Evolutionary conservation across 2,329 filamentous ascomycete species (phyloP).

Genomic region (Diplodia corticola): DNA sequence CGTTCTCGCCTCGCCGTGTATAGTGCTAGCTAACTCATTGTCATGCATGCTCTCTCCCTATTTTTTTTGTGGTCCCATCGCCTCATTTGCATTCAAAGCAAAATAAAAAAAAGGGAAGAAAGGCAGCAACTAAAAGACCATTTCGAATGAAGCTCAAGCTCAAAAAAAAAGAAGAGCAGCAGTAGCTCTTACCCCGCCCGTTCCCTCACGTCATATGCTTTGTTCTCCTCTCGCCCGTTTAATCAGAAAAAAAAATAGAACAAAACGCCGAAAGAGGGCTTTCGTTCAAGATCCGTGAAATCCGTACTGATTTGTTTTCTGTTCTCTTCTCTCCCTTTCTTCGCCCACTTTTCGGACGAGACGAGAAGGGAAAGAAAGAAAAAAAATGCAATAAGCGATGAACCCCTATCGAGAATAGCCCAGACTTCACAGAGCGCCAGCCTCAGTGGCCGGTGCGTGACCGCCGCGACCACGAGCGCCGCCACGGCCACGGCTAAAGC

Average conservation of each 20-base stretch:
- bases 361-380: background rate
- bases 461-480: constrained; percentile 6
- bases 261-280: background rate
- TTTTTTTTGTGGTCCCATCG: background rate
- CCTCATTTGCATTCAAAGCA: background rate
- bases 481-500: constrained; percentile 49
- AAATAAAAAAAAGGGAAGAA: background rate
- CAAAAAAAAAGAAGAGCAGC: background rate
- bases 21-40: too few species aligned
- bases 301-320: background rate
- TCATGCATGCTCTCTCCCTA: too few species aligned
- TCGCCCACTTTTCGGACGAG: background rate
- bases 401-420: background rate
- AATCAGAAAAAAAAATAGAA: background rate
- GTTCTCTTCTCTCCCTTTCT: background rate
- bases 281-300: constrained; percentile 11
- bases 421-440: background rate
- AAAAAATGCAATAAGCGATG: constrained; percentile 4
- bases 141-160: background rate
- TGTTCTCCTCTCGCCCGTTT: background rate
- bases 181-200: background rate
- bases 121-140: background rate
- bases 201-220: background rate
- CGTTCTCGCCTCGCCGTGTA: too few species aligned
- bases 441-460: background rate